Evolutionary conservation across 768 basidiomycete genomes (phyloP).

Genomic region (Leccinum truebloodii): DNA sequence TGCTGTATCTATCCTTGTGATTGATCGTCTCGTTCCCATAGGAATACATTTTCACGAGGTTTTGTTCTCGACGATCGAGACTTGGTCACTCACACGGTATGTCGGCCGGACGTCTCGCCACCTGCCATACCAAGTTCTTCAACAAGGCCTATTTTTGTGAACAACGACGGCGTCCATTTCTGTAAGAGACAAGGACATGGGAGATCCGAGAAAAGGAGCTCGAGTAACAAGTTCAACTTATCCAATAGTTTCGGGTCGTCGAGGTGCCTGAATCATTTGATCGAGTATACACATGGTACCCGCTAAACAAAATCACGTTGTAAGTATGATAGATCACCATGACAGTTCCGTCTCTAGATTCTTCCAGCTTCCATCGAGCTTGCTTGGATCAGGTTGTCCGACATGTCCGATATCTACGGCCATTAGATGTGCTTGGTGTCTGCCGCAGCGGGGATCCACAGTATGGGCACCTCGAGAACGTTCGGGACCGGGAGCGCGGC

Average conservation of each 20-base stretch:
- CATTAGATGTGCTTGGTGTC: not conserved
- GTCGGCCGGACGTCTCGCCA: not conserved
- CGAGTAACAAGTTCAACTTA: not conserved
- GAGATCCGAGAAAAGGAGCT: not conserved
- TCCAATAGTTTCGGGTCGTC: not conserved
- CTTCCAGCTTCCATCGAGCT: not conserved
- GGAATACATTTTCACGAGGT: not conserved
- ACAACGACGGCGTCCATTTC: no score
- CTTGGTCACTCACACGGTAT: not conserved
- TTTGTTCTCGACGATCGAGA: not conserved
- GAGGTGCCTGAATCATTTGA: not conserved
- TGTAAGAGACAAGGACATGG: no score
- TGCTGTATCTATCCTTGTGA: constrained; percentile 3
- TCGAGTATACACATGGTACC: not conserved
- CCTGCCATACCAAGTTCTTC: no score
- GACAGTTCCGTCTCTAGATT: not conserved
- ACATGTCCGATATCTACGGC: not conserved
- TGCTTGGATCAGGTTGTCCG: not conserved
- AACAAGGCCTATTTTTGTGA: not conserved
- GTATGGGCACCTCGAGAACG: constrained; percentile 9
- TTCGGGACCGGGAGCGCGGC: not conserved
- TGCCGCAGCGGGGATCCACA: constrained; percentile 13
- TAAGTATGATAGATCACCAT: not conserved
- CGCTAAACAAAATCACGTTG: not conserved
- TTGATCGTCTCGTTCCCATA: not conserved